These are phyloP conservation scores for Phytophthora fragariaefolia DNA, from an alignment of 352 stramenopile genomes.

Conservation along the genomic window DNA sequence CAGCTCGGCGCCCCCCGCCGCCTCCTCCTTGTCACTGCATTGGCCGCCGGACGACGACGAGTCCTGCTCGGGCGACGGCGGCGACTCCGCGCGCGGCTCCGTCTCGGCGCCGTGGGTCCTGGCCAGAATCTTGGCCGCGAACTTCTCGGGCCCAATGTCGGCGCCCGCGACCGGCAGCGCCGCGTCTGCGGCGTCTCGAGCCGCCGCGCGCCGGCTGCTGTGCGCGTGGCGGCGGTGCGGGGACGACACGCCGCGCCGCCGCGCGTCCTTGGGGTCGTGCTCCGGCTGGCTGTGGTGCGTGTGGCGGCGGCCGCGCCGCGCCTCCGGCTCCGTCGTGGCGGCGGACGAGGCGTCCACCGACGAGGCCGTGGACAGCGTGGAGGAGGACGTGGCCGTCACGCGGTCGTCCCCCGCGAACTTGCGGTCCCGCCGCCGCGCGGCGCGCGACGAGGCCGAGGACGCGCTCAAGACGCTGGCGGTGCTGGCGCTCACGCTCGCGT, in stretches of 20 bases:
- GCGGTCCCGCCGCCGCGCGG: slow-evolving; percentile 18
- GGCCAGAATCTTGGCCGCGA: slow-evolving; percentile 45
- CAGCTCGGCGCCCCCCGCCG: too few species aligned
- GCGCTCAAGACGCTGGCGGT: slow-evolving; percentile 30
- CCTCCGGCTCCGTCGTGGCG: slow-evolving; percentile 6
- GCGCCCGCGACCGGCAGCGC: slow-evolving; percentile 4
- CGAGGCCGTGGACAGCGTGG: slow-evolving; percentile 44
- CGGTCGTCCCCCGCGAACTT: slow-evolving; percentile 41
- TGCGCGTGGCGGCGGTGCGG: slow-evolving; percentile 26
- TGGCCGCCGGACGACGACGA: slow-evolving; percentile 52
- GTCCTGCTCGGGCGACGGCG: slow-evolving; percentile 38
- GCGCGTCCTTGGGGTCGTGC: slow-evolving; percentile 15
- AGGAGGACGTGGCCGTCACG: slow-evolving; percentile 33
- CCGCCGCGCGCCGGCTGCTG: slow-evolving; percentile 23
- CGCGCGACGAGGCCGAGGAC: slow-evolving; percentile 30
- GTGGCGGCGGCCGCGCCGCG: slow-evolving; percentile 23
- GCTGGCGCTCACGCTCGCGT: slow-evolving; percentile 31
- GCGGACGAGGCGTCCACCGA: slow-evolving; percentile 33
- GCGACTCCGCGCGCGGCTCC: slow-evolving; percentile 10
- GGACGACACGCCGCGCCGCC: slow-evolving; percentile 18
- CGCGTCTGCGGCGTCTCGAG: slow-evolving; percentile 10
- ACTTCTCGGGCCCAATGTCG: slow-evolving; percentile 54
- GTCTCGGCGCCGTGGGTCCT: slow-evolving; percentile 20
- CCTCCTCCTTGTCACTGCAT: slow-evolving; percentile 56
- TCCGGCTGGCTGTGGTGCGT: slow-evolving; percentile 33